Conservation (phyloP, 768 basidiomycete species). For the Amanita jacksonii region DNA sequence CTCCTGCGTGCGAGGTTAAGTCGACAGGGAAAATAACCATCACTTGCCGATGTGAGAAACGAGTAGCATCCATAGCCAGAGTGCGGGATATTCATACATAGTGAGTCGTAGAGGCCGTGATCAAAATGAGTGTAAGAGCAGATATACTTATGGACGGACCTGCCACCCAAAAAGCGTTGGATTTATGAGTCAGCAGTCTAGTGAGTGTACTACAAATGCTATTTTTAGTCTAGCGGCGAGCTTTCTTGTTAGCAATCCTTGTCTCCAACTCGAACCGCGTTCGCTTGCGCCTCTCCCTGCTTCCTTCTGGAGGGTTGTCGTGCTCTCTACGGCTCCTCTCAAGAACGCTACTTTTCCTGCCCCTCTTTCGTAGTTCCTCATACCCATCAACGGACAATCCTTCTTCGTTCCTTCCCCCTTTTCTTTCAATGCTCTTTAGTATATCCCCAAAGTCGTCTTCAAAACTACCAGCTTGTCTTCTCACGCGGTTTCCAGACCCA, state of each 20-base stretch:
- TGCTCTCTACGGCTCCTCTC: conserved; percentile 41
- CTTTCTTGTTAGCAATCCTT: conserved; percentile 32
- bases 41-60: conserved; percentile 36
- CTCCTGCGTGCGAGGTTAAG: conserved; percentile 21
- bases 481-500: conserved; percentile 37
- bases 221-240: too few species aligned
- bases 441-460: conserved; percentile 84
- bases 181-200: too few species aligned
- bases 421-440: conserved; percentile 47
- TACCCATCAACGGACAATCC: conserved; percentile 58
- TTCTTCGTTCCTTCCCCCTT: conserved; percentile 13
- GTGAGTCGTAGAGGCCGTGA: not conserved
- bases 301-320: not conserved
- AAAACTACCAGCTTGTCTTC: conserved; percentile 56
- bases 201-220: too few species aligned
- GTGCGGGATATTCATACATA: conserved; percentile 1
- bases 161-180: too few species aligned
- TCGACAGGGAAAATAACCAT: not conserved
- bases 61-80: conserved; percentile 19
- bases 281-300: conserved; percentile 21
- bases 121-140: not conserved
- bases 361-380: conserved; percentile 63
- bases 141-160: conserved; percentile 6
- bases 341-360: conserved; percentile 53
- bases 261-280: conserved; percentile 42